Evolutionary conservation across 768 basidiomycete species (phyloP), one percentile per base, ranked within the genome.

Genomic region (Kwoniella sp.): DNA sequence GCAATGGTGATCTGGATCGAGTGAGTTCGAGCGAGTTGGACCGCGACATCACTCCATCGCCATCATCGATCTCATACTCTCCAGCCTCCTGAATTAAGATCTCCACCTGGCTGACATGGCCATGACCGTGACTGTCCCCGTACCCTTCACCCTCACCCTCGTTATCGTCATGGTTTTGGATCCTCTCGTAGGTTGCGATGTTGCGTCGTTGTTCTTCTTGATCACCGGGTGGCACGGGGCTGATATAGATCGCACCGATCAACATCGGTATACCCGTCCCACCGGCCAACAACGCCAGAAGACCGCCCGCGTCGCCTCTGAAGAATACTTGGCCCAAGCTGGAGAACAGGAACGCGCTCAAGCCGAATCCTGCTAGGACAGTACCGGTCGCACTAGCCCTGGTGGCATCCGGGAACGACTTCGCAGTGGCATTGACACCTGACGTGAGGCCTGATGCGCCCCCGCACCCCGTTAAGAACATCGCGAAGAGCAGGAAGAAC

Each of bases 321-420:
- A 87, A 94, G 48, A 88, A 77, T 0, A 85, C 73, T 61, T 89
- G 88, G 0, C 91, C 87, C 38, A 94, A 81, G 0, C 87, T 85
- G 13, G 91, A 90, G 81, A 94, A 96, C 67, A 90, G 83, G 83
- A 95, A 95, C 0, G 93, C 93, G 0, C 91, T 93, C 17, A 97
- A 86, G 0, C 93, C 93, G 68, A 91, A 93, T 31, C 91, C 93
- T 0, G 91, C 91, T 22, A 93, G 81, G 34, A 93, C 92, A 9
- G 92, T 77, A 1, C 89, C 89, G 0, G 89, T 91, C 9, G 87
- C 86, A 0, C 87, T 87, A 12, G 88, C 92, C 22, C 92, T 85
- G 41, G 86, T 84, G 50, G 81, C 82, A 65, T 91, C 88, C 0
- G 90, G 87, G 70, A 93, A 93, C 22, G 87, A 87, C 70, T 90